Evolutionary conservation across 805 yeast species (phyloP).

Genomic region (Starmerella riodocensis): DNA sequence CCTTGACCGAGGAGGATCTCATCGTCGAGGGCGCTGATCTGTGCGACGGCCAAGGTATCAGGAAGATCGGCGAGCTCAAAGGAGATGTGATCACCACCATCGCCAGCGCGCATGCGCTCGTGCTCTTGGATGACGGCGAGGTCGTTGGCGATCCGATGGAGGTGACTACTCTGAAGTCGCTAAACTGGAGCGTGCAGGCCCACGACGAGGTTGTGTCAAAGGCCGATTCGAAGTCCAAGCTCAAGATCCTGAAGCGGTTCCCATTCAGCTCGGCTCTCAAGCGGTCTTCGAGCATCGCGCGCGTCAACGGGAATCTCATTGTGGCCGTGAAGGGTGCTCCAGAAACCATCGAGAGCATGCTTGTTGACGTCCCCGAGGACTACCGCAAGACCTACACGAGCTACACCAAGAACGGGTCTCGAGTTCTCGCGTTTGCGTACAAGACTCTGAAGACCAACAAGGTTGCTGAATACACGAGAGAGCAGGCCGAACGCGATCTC

Average conservation of each 20-base stretch:
- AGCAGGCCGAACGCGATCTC: conserved; percentile 59
- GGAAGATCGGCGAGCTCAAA: conserved; percentile 29
- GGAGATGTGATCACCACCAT: conserved; percentile 54
- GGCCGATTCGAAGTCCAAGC: conserved; percentile 33
- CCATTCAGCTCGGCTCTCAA: conserved; percentile 93
- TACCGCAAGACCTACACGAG: conserved; percentile 80
- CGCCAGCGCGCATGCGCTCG: conserved; percentile 95
- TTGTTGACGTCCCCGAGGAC: conserved; percentile 52
- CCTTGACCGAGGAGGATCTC: conserved; percentile 91
- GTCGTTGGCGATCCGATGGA: conserved; percentile 99
- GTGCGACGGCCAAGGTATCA: conserved; percentile 41
- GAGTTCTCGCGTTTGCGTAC: conserved; percentile 91
- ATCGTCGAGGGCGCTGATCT: conserved; percentile 96
- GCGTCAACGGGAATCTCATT: conserved; percentile 33
- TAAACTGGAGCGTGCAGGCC: conserved; percentile 69
- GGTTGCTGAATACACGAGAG: conserved; percentile 48
- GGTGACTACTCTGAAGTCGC: conserved; percentile 80
- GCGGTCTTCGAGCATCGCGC: conserved; percentile 80
- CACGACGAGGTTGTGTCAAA: conserved; percentile 54
- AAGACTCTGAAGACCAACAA: conserved; percentile 45
- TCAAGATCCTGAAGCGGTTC: conserved; percentile 78
- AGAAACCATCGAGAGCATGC: conserved; percentile 76
- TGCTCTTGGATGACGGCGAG: conserved; percentile 88
- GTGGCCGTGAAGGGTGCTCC: conserved; percentile 97
- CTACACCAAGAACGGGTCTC: conserved; percentile 88